Percentiles rank a stretch among this genome's conserved stretches.
phyloP scores from a whole-genome alignment of 805 yeast species.

The Torulaspora delbrueckii region DNA sequence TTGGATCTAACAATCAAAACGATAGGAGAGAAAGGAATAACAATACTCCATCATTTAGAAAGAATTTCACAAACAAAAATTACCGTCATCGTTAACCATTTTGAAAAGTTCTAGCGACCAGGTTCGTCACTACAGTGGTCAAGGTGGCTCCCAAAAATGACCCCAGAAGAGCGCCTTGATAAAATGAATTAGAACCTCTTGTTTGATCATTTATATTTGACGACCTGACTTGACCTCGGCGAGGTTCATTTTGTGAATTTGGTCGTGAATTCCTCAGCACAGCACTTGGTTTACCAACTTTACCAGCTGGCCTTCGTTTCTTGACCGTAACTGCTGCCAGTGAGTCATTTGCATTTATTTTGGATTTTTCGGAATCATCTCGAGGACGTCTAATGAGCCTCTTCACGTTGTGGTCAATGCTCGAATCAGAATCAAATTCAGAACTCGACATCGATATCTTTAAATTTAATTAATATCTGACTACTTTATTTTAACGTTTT shows the following conservation, averaged over 20 bases:
- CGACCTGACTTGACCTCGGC: background rate
- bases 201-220: background rate
- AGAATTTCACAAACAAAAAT: conserved; percentile 4
- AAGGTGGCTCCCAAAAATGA: conserved; percentile 31
- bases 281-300: conserved; percentile 3
- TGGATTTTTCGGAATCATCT: background rate
- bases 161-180: conserved; percentile 28
- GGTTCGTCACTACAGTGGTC: conserved; percentile 16
- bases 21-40: conserved; percentile 8
- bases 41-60: conserved; percentile 14
- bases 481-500: background rate
- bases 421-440: background rate
- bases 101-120: conserved; percentile 4
- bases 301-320: conserved; percentile 1
- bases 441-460: background rate
- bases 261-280: background rate
- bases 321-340: background rate
- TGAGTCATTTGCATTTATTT: background rate
- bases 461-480: background rate
- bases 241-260: background rate
- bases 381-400: background rate
- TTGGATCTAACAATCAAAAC: conserved; percentile 18
- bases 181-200: conserved; percentile 16
- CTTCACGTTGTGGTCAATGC: background rate
- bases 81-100: conserved; percentile 4